A percentile compares a stretch with the other conserved stretches of the same genome.
Conservation (phyloP, 1,284 basidiomycete species). For the Rhizopogon hawkerae region DNA sequence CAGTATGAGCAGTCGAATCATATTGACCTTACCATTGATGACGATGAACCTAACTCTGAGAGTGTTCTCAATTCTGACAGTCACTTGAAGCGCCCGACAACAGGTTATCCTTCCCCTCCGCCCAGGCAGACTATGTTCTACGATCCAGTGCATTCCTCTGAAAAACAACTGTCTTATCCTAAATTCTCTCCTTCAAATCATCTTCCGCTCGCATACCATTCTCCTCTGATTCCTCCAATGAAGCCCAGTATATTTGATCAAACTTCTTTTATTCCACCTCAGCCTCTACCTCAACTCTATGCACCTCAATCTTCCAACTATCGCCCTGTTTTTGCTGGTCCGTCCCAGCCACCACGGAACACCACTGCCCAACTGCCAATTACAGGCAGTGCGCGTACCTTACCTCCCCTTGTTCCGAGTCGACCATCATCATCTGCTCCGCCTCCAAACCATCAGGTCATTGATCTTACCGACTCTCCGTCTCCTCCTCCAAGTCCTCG, state of each 20-base stretch:
- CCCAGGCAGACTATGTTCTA: conserved; percentile 8
- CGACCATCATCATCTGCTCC: conserved; percentile 14
- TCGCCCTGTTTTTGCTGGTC: conserved; percentile 41
- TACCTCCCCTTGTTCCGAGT: conserved; percentile 12
- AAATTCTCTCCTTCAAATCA: conserved; percentile 12
- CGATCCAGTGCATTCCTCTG: conserved; percentile 17
- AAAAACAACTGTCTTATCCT: conserved; percentile 15
- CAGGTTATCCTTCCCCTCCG: conserved; percentile 19
- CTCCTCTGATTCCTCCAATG: conserved; percentile 9
- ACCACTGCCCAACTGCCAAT: conserved; percentile 17
- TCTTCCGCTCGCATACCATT: not conserved
- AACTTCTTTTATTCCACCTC: conserved; percentile 7
- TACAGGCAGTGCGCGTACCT: conserved; percentile 3
- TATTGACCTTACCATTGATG: conserved; percentile 58
- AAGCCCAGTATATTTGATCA: conserved; percentile 11
- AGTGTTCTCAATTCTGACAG: conserved; percentile 23
- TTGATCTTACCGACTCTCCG: conserved; percentile 69
- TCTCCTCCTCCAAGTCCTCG: conserved; percentile 50
- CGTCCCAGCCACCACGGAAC: conserved; percentile 27
- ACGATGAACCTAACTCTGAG: conserved; percentile 34
- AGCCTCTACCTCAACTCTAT: conserved; percentile 9
- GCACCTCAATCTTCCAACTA: conserved; percentile 24
- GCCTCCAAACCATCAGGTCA: conserved; percentile 42
- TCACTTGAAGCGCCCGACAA: conserved; percentile 31
- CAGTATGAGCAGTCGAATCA: conserved; percentile 29